These are phyloP conservation scores for Prunus yedoensis DNA, from an alignment of 331 rosid species.

Conservation along the genomic window DNA sequence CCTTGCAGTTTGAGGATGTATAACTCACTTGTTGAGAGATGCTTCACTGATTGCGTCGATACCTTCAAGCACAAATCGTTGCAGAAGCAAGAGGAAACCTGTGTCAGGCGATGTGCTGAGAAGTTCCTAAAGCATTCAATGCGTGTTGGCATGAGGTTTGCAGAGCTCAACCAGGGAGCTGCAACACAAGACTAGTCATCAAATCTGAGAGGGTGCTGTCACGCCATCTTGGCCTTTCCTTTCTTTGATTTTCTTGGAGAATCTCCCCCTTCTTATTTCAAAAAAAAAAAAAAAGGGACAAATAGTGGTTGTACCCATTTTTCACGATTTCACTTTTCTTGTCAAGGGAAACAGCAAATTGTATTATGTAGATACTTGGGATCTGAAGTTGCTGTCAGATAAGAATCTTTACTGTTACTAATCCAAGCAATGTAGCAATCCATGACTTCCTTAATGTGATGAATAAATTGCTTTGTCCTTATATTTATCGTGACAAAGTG, in stretches of 20 bases:
- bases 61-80: conserved; percentile 88
- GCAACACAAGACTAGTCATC: conserved; percentile 67
- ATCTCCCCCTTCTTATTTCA: background rate
- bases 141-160: conserved; percentile 94
- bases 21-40: conserved; percentile 87
- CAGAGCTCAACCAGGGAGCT: conserved; percentile 96
- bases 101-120: conserved; percentile 87
- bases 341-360: background rate
- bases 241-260: background rate
- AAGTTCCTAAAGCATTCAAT: conserved; percentile 90
- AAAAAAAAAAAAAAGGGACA: too few relatives aligned
- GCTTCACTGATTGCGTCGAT: conserved; percentile 85
- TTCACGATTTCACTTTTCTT: background rate
- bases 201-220: background rate
- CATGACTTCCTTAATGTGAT: background rate
- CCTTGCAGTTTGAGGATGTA: conserved; percentile 81
- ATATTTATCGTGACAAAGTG: too few relatives aligned
- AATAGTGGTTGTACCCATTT: background rate
- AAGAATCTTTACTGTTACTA: background rate
- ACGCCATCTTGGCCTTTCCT: background rate
- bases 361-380: conserved; percentile 9
- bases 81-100: conserved; percentile 90
- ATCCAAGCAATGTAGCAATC: background rate
- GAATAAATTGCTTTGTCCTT: background rate
- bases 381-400: conserved; percentile 3